Base-by-base conservation (phyloP, 257 asterid genomes). In the Pogostemon cablin region DNA sequence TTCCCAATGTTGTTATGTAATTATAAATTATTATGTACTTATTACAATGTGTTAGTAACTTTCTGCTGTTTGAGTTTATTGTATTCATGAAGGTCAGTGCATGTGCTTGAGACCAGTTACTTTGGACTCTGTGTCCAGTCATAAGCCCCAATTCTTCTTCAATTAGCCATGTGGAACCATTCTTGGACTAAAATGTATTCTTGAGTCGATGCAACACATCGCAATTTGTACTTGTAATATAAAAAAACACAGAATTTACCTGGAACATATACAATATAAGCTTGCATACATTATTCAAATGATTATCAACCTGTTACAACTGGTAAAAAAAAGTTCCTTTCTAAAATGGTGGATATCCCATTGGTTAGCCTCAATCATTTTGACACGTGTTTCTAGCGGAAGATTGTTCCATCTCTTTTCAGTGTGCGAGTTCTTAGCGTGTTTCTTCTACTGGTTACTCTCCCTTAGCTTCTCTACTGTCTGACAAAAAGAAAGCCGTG, bases 71-170 rank as follows among this genome's bases (percentile, higher is more conserved):
- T 48, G 17, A 3, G 44, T 63, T 4, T 0, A 6, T 42, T 63
- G 56, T 7, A 12, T 48, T 50, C 12, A 15, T 54, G 47, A 66
- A 74, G 60, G 64, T 48, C 56, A 17, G 40, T 74, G 57, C 64
- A 67, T 50, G 74, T 67, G 73, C 73, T 67, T 57, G 48, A 5
- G 17, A 39, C 40, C 58, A 42, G 52, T 59, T 25, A 48, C 12
- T 49, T 49, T 39, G 48, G 44, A 42, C 57, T 67, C 52, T 4
- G 38, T 67, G 48, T 43, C 48, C 48, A 4, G 48, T 53, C 9
- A 0, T 67, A 20, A 20, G 25, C 25, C 25, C 25, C 25, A 20
- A 20, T 20, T 20, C 25, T 20, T 20, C 25, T 20, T 20, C 25
- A 0, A 20, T 20, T 20, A 20, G 25, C 25, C 25, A 20, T 20